Conservation (phyloP, 1,139 yeast species). For the Scheffersomyces titani region DNA sequence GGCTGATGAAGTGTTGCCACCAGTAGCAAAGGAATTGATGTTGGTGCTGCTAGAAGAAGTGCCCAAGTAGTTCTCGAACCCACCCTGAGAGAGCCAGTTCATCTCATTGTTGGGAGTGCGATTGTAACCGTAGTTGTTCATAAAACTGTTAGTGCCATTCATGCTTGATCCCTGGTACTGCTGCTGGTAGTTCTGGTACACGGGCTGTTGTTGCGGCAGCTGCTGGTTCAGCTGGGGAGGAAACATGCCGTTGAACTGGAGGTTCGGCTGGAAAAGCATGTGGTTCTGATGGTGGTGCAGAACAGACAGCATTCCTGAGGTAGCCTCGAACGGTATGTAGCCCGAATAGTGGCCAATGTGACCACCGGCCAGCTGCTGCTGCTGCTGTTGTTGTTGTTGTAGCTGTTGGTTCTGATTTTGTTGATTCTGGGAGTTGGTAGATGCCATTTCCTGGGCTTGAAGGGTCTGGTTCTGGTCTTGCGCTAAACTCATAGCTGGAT, state of each 20-base stretch:
- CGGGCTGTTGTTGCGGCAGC: slow-evolving; percentile 6
- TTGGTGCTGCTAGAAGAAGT: slow-evolving; percentile 1
- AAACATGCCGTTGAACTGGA: slow-evolving; percentile 4
- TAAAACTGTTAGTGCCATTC: not conserved
- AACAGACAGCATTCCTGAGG: slow-evolving; percentile 6
- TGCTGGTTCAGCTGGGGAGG: slow-evolving; percentile 2
- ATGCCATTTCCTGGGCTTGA: slow-evolving; percentile 1
- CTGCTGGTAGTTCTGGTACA: slow-evolving; percentile 8
- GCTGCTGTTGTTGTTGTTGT: slow-evolving; percentile 5
- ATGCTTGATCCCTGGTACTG: slow-evolving; percentile 4
- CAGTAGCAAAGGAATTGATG: slow-evolving; percentile 1
- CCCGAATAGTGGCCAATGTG: slow-evolving; percentile 18
- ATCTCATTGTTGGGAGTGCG: not conserved
- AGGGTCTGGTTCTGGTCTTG: slow-evolving; percentile 4
- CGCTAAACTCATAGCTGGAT: not conserved
- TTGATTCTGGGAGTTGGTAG: not conserved
- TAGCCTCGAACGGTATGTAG: slow-evolving; percentile 19
- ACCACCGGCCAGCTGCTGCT: not conserved
- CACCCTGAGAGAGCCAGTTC: not conserved
- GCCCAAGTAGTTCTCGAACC: not conserved
- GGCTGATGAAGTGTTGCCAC: not conserved
- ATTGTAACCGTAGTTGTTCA: not conserved
- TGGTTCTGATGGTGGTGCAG: slow-evolving; percentile 8
- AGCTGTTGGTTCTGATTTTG: not conserved
- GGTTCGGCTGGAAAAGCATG: slow-evolving; percentile 8